phyloP scores from a whole-genome alignment of 1,139 yeast genomes.

The Scheffersomyces insectosa region DNA sequence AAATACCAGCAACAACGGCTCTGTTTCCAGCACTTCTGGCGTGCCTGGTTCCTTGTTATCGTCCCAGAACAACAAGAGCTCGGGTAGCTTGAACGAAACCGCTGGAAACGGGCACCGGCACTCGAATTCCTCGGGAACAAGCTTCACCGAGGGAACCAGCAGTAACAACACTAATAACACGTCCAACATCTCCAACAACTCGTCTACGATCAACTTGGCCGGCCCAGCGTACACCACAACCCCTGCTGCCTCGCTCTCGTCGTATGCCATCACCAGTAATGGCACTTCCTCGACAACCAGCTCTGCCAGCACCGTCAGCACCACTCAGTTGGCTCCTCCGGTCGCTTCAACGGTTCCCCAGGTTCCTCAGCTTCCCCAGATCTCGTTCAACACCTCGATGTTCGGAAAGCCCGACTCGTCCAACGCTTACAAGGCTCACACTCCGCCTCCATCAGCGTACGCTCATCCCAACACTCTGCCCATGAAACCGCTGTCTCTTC shows the following conservation, averaged over 20 bases:
- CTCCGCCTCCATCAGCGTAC: constrained; percentile 6
- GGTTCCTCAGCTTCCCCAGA: constrained; percentile 16
- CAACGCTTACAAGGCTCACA: constrained; percentile 1
- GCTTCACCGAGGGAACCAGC: background rate
- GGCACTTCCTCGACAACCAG: constrained; percentile 2
- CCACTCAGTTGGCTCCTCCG: background rate
- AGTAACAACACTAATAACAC: background rate
- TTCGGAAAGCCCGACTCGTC: constrained; percentile 20
- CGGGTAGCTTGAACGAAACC: background rate
- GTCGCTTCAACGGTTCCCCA: constrained; percentile 11
- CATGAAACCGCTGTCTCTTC: constrained; percentile 8
- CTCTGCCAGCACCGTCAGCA: background rate
- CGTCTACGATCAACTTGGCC: background rate
- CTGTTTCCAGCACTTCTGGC: background rate
- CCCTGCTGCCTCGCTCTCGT: background rate
- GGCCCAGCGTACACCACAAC: background rate
- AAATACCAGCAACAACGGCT: background rate
- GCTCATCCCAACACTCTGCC: constrained; percentile 6
- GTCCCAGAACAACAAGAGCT: background rate
- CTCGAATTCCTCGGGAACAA: background rate
- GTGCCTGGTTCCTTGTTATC: background rate
- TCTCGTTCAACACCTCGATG: constrained; percentile 44
- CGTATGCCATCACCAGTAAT: background rate
- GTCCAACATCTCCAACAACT: background rate
- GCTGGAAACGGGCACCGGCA: too few relatives aligned